A percentile compares a stretch with the other conserved stretches of the same genome.
These are phyloP conservation scores for Boletellus ananiceps DNA, from an alignment of 768 basidiomycete species.

Conservation along the genomic window DNA sequence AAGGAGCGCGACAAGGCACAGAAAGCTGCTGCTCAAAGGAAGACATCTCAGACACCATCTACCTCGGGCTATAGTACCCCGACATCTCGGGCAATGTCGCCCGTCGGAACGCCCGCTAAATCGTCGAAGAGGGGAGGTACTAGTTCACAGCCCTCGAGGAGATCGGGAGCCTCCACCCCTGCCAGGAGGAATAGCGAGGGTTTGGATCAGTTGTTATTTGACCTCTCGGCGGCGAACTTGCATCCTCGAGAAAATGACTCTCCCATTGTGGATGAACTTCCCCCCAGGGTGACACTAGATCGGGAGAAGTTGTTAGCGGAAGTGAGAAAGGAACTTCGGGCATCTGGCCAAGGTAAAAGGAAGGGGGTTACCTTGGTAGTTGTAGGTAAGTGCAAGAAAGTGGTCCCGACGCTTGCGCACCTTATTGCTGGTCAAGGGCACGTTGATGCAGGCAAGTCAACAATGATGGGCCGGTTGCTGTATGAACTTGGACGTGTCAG, in stretches of 20 bases:
- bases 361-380: conserved; percentile 84
- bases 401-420: background rate
- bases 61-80: conserved; percentile 37
- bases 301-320: conserved; percentile 83
- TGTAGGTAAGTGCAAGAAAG: conserved; percentile 56
- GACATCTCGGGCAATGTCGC: conserved; percentile 44
- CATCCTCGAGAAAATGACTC: conserved; percentile 40
- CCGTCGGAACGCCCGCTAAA: conserved; percentile 39
- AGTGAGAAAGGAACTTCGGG: conserved; percentile 51
- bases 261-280: conserved; percentile 39
- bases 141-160: conserved; percentile 28
- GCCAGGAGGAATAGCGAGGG: conserved; percentile 28
- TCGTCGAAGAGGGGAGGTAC: conserved; percentile 37
- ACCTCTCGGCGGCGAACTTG: conserved; percentile 73
- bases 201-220: conserved; percentile 57
- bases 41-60: conserved; percentile 29
- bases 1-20: conserved; percentile 76
- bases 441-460: conserved; percentile 98
- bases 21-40: conserved; percentile 48
- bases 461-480: conserved; percentile 89
- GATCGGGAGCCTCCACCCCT: conserved; percentile 43
- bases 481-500: conserved; percentile 89
- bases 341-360: conserved; percentile 48
- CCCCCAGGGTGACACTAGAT: conserved; percentile 64
- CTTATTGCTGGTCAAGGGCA: conserved; percentile 57